These are phyloP conservation scores for Globisporangium ultimum DNA, from an alignment of 352 stramenopile species.

Conservation along the genomic window DNA sequence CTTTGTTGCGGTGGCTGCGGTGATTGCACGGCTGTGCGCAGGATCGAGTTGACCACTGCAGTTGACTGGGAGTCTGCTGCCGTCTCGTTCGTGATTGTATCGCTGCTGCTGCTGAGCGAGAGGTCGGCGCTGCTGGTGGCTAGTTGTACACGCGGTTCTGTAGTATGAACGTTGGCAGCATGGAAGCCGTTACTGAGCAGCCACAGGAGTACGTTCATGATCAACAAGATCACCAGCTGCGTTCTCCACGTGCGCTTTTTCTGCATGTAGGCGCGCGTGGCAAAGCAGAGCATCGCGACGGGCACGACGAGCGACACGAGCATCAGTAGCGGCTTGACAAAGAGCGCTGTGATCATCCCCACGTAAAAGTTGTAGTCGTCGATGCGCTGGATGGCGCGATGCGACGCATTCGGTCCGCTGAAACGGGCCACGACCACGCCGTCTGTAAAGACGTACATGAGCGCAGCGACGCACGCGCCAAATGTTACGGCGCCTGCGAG, in stretches of 20 bases:
- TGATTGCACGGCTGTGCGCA: conserved; percentile 29
- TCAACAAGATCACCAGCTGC: conserved; percentile 21
- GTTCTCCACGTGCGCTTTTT: conserved; percentile 20
- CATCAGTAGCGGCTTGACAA: conserved; percentile 43
- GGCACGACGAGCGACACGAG: conserved; percentile 48
- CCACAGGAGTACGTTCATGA: conserved; percentile 46
- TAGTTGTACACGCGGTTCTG: conserved; percentile 17
- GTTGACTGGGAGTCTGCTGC: conserved; percentile 10
- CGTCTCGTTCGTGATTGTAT: not conserved
- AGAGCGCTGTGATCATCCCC: conserved; percentile 24
- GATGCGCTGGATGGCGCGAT: not conserved
- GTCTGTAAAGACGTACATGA: conserved; percentile 28
- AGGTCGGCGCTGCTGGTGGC: conserved; percentile 32
- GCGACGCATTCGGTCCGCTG: too few species aligned
- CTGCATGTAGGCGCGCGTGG: conserved; percentile 47
- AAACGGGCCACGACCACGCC: conserved; percentile 39
- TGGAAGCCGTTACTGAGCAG: conserved; percentile 67
- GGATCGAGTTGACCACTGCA: conserved; percentile 27
- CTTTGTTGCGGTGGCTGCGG: conserved; percentile 6
- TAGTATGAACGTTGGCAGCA: conserved; percentile 44
- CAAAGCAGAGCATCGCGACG: conserved; percentile 50
- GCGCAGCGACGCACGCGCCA: conserved; percentile 15
- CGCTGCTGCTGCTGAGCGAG: conserved; percentile 1
- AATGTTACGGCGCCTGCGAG: conserved; percentile 21
- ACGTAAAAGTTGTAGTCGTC: conserved; percentile 42